Conservation (phyloP, 306 rosid species). For the Purshia tridentata region DNA sequence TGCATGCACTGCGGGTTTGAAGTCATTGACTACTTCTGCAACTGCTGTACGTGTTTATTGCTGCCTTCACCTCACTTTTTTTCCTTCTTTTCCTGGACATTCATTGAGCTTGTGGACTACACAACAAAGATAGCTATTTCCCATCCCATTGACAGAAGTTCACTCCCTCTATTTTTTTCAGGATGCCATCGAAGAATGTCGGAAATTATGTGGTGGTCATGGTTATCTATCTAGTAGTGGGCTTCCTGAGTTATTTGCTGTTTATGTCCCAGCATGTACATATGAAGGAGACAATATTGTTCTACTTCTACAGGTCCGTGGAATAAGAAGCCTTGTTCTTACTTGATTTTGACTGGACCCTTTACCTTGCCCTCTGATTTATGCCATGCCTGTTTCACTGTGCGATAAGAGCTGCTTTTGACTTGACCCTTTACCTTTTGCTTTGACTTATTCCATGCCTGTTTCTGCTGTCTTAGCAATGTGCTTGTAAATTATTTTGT, state of each 20-base stretch:
- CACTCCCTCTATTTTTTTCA: conserved; percentile 12
- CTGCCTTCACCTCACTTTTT: background rate
- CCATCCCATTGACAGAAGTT: background rate
- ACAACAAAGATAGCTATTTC: background rate
- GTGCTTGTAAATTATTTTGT: background rate
- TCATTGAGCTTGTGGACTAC: background rate
- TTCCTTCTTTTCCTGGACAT: background rate
- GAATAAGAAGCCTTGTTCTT: background rate
- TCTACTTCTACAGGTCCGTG: conserved; percentile 82
- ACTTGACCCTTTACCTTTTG: background rate
- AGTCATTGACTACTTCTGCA: conserved; percentile 83
- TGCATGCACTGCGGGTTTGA: conserved; percentile 98
- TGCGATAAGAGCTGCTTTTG: conserved; percentile 1
- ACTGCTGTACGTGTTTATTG: conserved; percentile 73
- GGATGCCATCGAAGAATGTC: conserved; percentile 97
- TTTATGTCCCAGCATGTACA: conserved; percentile 90
- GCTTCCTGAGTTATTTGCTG: conserved; percentile 95
- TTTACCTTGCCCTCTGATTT: background rate
- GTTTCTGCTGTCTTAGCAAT: background rate
- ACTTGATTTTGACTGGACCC: background rate
- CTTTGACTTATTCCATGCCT: background rate
- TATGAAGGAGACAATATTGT: conserved; percentile 97
- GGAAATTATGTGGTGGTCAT: conserved; percentile 94
- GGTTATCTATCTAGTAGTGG: conserved; percentile 97
- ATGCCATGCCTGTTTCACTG: background rate